phyloP scores from a whole-genome alignment of 1,284 basidiomycete species.

The Tylopilus orsonianus region DNA sequence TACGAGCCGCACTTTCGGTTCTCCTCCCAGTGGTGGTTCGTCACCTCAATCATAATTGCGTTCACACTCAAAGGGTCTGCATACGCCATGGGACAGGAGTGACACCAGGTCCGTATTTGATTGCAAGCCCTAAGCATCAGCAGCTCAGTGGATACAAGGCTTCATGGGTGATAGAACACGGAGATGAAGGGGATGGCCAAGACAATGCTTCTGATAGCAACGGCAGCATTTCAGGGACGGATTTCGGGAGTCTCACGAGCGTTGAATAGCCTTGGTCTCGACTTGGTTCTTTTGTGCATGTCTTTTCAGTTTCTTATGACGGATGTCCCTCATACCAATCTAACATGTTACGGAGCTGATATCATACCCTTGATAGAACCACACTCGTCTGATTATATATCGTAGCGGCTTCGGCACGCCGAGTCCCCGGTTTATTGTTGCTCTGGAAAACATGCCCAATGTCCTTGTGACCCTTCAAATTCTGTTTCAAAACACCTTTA shows the following conservation, averaged over 20 bases:
- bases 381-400: not conserved
- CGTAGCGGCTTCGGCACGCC: too few relatives aligned
- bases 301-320: constrained; percentile 1
- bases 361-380: not conserved
- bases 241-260: constrained; percentile 57
- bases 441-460: too few relatives aligned
- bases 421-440: too few relatives aligned
- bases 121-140: constrained; percentile 28
- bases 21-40: constrained; percentile 46
- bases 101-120: constrained; percentile 23
- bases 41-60: constrained; percentile 36
- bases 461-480: too few relatives aligned
- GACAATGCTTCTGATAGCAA: constrained; percentile 33
- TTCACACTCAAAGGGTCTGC: constrained; percentile 37
- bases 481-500: too few relatives aligned
- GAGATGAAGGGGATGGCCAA: constrained; percentile 18
- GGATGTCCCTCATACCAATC: not conserved
- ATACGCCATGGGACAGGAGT: constrained; percentile 36
- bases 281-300: constrained; percentile 5
- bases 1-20: constrained; percentile 31
- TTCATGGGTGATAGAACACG: constrained; percentile 20
- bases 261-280: constrained; percentile 43
- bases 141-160: constrained; percentile 27
- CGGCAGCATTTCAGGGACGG: constrained; percentile 45
- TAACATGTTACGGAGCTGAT: constrained; percentile 1